phyloP scores from a whole-genome alignment of 768 basidiomycete genomes.

The Phlegmacium glaucopus region DNA sequence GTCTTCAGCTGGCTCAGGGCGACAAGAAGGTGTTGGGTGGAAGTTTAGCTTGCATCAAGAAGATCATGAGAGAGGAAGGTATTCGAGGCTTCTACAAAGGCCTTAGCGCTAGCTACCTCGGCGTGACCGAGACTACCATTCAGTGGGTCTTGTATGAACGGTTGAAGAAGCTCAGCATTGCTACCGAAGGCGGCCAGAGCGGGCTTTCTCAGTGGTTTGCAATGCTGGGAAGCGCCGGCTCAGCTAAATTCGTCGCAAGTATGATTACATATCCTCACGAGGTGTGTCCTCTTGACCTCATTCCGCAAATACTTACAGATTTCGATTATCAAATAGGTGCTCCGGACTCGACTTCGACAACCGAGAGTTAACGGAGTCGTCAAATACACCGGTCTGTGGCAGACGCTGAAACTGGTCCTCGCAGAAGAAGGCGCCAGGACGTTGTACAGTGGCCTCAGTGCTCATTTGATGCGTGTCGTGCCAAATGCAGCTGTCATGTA shows the following conservation, averaged over 20 bases:
- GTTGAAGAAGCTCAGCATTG: conserved; percentile 66
- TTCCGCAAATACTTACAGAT: neutral
- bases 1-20: conserved; percentile 65
- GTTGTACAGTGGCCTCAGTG: conserved; percentile 88
- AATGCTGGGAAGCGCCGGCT: conserved; percentile 87
- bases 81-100: conserved; percentile 92
- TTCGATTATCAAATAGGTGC: conserved; percentile 47
- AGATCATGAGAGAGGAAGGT: conserved; percentile 81
- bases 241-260: conserved; percentile 91
- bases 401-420: conserved; percentile 82
- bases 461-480: conserved; percentile 94
- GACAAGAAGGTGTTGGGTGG: conserved; percentile 40
- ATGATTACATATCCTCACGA: conserved; percentile 98
- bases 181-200: conserved; percentile 52
- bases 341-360: conserved; percentile 91
- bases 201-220: conserved; percentile 67
- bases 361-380: conserved; percentile 72
- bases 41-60: conserved; percentile 58
- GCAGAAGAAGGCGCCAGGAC: conserved; percentile 86
- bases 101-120: conserved; percentile 89
- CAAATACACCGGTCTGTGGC: conserved; percentile 84
- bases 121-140: conserved; percentile 93
- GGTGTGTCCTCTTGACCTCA: conserved; percentile 42
- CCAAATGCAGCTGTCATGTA: conserved; percentile 98
- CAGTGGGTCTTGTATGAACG: conserved; percentile 98